Conservation (phyloP, 202 grass and related monocot genomes). For the Elaeis oleifera region DNA sequence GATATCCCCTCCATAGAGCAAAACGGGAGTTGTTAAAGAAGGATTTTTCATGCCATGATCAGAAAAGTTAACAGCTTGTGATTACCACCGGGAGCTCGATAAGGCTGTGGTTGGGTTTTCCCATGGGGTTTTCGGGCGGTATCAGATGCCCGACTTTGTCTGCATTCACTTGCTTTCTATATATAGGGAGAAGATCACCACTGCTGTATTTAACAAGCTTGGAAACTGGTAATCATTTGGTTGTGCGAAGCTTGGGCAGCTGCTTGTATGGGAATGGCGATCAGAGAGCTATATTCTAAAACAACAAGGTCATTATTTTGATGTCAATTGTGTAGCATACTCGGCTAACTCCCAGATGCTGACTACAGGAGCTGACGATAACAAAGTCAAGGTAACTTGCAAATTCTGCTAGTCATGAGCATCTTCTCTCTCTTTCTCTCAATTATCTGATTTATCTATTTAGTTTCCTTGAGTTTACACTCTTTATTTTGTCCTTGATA, state of each 20-base stretch:
- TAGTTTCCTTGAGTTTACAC: no score
- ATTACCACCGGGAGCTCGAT: slow-evolving; percentile 78
- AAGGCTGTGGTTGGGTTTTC: slow-evolving; percentile 91
- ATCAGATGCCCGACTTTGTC: slow-evolving; percentile 93
- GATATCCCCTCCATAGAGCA: slow-evolving; percentile 35
- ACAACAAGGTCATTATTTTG: slow-evolving; percentile 95
- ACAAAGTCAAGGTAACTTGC: slow-evolving; percentile 79
- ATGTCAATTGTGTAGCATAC: slow-evolving; percentile 89
- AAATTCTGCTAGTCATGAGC: no score
- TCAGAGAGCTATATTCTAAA: slow-evolving; percentile 94
- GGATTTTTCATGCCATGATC: slow-evolving; percentile 77
- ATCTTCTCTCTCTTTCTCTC: no score
- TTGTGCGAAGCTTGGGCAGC: slow-evolving; percentile 84
- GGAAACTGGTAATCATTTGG: slow-evolving; percentile 92
- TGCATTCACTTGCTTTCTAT: slow-evolving; percentile 84
- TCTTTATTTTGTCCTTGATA: no score
- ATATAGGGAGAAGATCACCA: slow-evolving; percentile 87
- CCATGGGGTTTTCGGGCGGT: slow-evolving; percentile 81
- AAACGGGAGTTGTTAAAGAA: slow-evolving; percentile 73
- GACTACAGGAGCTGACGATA: slow-evolving; percentile 91
- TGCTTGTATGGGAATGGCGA: slow-evolving; percentile 91
- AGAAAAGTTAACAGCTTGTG: slow-evolving; percentile 69
- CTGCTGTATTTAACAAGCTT: slow-evolving; percentile 72
- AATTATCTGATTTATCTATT: no score
- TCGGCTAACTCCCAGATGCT: slow-evolving; percentile 89